A percentile compares a stretch with the other conserved stretches of the same genome.
Conservation (phyloP, 257 asterid genomes). For the Eustoma russellianum region DNA sequence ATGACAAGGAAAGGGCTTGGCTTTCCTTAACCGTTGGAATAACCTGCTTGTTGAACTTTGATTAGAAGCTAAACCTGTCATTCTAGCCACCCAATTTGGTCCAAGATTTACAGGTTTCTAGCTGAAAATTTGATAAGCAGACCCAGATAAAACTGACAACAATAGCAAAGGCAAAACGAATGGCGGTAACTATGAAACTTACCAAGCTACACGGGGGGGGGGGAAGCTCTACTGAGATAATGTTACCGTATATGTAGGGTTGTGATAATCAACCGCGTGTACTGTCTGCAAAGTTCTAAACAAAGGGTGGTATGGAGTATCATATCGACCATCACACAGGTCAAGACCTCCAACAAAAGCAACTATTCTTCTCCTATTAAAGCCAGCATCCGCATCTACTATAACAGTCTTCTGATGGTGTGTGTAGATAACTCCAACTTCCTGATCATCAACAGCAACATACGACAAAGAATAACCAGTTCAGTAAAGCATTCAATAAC, state of each 20-base stretch:
- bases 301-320: constrained; percentile 70
- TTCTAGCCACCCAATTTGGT: no score
- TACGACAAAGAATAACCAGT: no score
- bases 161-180: no score
- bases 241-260: constrained; percentile 77
- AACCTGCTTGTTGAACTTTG: no score
- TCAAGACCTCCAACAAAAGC: constrained; percentile 95
- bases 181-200: not conserved
- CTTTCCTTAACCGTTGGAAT: no score
- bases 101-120: not conserved
- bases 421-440: constrained; percentile 88
- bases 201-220: not conserved
- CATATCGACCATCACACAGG: constrained; percentile 92
- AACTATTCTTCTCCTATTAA: constrained; percentile 56
- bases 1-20: no score
- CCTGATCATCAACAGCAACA: constrained; percentile 37
- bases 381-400: constrained; percentile 95
- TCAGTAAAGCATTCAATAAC: no score
- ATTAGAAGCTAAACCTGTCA: no score
- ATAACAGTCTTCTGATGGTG: constrained; percentile 97
- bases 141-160: no score
- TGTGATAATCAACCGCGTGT: constrained; percentile 89
- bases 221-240: constrained; percentile 8
- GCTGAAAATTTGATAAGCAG: not conserved
- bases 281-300: constrained; percentile 57